phyloP scores from a whole-genome alignment of 2,329 filamentous ascomycete genomes.

The Cercospora sesami region DNA sequence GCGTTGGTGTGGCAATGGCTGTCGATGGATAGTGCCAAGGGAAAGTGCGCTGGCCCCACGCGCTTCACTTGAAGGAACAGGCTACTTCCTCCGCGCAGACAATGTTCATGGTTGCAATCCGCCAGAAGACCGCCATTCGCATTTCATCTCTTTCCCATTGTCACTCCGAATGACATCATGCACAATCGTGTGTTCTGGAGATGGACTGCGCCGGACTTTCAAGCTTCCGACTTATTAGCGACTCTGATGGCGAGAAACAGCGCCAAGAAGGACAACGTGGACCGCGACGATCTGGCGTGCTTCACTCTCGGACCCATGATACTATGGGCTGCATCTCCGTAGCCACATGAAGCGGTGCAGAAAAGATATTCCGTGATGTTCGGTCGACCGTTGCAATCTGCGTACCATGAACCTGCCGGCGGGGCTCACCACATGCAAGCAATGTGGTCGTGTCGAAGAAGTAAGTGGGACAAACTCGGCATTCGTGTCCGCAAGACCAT shows the following conservation, averaged over 20 bases:
- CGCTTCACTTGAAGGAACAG: background rate
- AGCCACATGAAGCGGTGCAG: background rate
- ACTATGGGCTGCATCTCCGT: background rate
- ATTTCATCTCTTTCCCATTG: background rate
- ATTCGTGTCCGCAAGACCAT: background rate
- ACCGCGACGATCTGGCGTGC: background rate
- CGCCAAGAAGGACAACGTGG: background rate
- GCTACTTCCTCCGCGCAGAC: background rate
- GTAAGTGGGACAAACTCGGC: background rate
- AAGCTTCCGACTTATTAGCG: background rate
- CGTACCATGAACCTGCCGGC: conserved; percentile 7
- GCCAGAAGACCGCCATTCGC: background rate
- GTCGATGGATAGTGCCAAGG: background rate
- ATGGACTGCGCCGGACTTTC: background rate
- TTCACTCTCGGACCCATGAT: background rate
- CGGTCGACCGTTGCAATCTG: background rate
- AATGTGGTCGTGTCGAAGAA: conserved; percentile 7
- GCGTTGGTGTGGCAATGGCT: background rate
- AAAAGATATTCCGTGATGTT: background rate
- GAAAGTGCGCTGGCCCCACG: background rate
- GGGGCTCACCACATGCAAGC: conserved; percentile 2
- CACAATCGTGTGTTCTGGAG: background rate
- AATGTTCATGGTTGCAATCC: background rate
- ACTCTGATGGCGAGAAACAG: background rate
- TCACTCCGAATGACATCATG: background rate